phyloP scores from a whole-genome alignment of 2,329 filamentous ascomycete species.

The Fusarium heterosporum region DNA sequence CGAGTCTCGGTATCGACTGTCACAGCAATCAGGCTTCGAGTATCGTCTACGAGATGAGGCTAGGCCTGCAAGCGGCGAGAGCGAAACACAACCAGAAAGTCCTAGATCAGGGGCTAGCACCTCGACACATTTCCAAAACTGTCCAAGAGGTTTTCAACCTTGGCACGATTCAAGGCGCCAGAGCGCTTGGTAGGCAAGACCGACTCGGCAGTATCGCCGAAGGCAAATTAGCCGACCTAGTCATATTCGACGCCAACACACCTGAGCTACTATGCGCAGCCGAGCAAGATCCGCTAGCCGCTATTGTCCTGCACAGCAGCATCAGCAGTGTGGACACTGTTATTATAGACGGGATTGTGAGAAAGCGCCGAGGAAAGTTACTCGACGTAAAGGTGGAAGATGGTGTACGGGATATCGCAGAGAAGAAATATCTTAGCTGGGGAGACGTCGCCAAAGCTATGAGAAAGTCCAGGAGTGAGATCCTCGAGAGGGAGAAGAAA shows the following conservation, averaged over 20 bases:
- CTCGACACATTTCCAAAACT: constrained; percentile 1
- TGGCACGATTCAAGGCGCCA: constrained; percentile 9
- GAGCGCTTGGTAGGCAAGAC: not conserved
- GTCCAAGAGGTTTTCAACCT: constrained; percentile 11
- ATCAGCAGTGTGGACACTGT: constrained; percentile 10
- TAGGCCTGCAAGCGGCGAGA: not conserved
- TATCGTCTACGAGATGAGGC: constrained; percentile 16
- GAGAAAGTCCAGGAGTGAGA: not conserved
- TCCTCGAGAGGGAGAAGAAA: constrained; percentile 1
- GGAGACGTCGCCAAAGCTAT: not conserved
- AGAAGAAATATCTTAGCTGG: not conserved
- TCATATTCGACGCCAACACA: constrained; percentile 2
- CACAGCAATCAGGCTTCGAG: constrained; percentile 19
- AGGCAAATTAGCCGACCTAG: constrained; percentile 11
- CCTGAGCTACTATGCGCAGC: constrained; percentile 11
- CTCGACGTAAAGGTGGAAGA: not conserved
- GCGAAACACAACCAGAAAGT: constrained; percentile 3
- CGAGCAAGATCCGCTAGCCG: constrained; percentile 1
- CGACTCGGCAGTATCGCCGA: constrained; percentile 2
- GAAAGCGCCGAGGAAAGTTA: constrained; percentile 5
- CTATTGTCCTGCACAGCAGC: constrained; percentile 12
- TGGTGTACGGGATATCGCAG: not conserved
- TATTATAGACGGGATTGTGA: constrained; percentile 4
- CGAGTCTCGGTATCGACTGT: constrained; percentile 12
- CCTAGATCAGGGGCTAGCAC: not conserved